phyloP scores from a whole-genome alignment of 192 early-diverging fungal species.

The Chytriomyces hyalinus region DNA sequence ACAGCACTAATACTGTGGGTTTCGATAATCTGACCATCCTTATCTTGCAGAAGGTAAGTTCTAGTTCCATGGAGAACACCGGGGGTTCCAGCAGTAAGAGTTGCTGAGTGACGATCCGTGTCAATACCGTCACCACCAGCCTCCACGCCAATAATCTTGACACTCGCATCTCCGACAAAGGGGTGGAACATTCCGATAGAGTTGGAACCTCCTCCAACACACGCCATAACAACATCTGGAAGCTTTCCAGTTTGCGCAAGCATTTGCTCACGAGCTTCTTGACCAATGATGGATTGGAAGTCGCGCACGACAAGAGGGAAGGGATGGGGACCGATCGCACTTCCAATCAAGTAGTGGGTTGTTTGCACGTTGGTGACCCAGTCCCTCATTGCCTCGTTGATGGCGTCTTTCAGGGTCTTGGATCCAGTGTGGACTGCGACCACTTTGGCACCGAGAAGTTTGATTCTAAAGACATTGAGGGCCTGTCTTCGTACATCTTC shows the following conservation, averaged over 20 bases:
- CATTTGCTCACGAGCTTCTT: constrained; percentile 87
- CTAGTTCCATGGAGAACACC: constrained; percentile 97
- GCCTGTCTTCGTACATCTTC: constrained; percentile 94
- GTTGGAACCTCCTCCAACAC: constrained; percentile 97
- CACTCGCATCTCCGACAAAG: constrained; percentile 83
- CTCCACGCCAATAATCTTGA: constrained; percentile 91
- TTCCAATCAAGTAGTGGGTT: constrained; percentile 97
- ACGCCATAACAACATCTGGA: constrained; percentile 92
- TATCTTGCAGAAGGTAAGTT: constrained; percentile 93
- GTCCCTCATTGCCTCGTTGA: constrained; percentile 99
- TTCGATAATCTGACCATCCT: constrained; percentile 95
- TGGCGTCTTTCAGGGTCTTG: constrained; percentile 94
- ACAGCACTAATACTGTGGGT: constrained; percentile 91
- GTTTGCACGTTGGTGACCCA: constrained; percentile 94
- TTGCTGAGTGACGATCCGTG: constrained; percentile 88
- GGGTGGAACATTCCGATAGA: constrained; percentile 98
- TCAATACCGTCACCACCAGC: constrained; percentile 92
- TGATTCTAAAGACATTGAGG: constrained; percentile 95
- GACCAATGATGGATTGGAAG: constrained; percentile 97
- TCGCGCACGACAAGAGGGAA: constrained; percentile 97
- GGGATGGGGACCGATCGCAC: constrained; percentile 95
- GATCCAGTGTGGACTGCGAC: constrained; percentile 79
- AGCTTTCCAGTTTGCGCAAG: constrained; percentile 77
- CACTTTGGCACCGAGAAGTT: constrained; percentile 90
- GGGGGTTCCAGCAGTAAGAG: constrained; percentile 78